A percentile compares a stretch with the other conserved stretches of the same genome.
Conservation (phyloP, 768 basidiomycete species). For the Tulasnella sp. region DNA sequence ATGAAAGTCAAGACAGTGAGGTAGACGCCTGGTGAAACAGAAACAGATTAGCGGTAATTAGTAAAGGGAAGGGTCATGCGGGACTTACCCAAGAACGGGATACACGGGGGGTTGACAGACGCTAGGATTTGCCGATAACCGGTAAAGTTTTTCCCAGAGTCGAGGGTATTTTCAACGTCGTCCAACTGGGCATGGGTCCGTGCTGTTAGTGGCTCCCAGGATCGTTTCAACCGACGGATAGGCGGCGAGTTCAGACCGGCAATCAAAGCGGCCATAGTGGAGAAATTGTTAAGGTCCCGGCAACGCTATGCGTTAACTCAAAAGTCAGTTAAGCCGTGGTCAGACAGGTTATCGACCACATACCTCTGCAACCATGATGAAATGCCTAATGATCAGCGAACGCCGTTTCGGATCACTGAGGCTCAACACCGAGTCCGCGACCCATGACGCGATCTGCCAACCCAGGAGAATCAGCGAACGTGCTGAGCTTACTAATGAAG, state of each 20-base stretch:
- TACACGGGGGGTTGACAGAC: slow-evolving; percentile 80
- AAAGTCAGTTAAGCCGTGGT: background rate
- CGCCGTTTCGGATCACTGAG: slow-evolving; percentile 78
- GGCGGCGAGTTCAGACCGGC: slow-evolving; percentile 91
- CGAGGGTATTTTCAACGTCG: slow-evolving; percentile 79
- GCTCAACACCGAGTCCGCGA: slow-evolving; percentile 69
- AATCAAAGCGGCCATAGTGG: slow-evolving; percentile 91
- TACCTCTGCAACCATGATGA: slow-evolving; percentile 86
- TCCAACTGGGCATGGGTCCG: slow-evolving; percentile 64
- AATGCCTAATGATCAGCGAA: slow-evolving; percentile 73
- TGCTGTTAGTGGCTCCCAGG: slow-evolving; percentile 80
- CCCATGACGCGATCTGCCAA: slow-evolving; percentile 94
- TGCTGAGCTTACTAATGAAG: background rate
- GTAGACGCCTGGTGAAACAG: slow-evolving; percentile 63
- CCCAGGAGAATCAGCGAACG: background rate
- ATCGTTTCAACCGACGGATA: slow-evolving; percentile 83
- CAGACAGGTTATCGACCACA: slow-evolving; percentile 26
- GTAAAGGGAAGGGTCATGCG: background rate
- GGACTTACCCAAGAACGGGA: slow-evolving; percentile 83
- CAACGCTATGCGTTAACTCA: slow-evolving; percentile 63
- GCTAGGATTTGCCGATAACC: slow-evolving; percentile 82
- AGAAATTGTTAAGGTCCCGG: slow-evolving; percentile 83
- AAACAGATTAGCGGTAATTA: background rate
- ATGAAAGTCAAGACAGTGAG: slow-evolving; percentile 95
- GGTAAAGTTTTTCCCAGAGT: slow-evolving; percentile 87